phyloP scores from a whole-genome alignment of 805 yeast genomes.

The Saccharomycopsis sp. region DNA sequence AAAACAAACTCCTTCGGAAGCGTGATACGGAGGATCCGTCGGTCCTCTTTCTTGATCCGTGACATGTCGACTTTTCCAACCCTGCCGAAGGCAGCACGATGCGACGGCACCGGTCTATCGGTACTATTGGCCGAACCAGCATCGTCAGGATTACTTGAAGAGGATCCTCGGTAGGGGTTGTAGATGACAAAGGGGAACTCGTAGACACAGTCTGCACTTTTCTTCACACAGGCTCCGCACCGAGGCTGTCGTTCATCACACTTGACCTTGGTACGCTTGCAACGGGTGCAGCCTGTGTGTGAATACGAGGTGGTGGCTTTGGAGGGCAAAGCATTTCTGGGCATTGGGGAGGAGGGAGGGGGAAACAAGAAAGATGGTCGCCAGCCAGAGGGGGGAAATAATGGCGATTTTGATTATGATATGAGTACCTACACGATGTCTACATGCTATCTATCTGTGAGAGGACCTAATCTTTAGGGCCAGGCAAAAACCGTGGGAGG shows the following conservation, averaged over 20 bases:
- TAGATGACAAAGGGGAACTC: constrained; percentile 1
- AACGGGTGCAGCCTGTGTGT: not conserved
- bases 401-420: not conserved
- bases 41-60: constrained; percentile 10
- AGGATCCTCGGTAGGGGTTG: not conserved
- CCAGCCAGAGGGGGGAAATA: not conserved
- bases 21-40: constrained; percentile 13
- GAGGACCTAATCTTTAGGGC: too few relatives aligned
- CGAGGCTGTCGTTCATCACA: not conserved
- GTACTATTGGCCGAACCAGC: not conserved
- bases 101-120: not conserved
- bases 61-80: not conserved
- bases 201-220: not conserved
- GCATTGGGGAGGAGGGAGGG: not conserved
- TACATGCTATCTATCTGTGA: not conserved
- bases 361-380: not conserved
- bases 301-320: not conserved
- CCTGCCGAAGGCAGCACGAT: not conserved
- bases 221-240: not conserved
- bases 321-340: not conserved
- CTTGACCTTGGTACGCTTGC: not conserved
- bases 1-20: constrained; percentile 17
- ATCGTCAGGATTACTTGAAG: not conserved
- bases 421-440: not conserved
- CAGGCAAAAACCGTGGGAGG: not conserved